Evolutionary conservation across 1,139 yeast species (phyloP), one percentile per base, ranked within the genome.

Genomic region (Hanseniaspora gamundiae): DNA sequence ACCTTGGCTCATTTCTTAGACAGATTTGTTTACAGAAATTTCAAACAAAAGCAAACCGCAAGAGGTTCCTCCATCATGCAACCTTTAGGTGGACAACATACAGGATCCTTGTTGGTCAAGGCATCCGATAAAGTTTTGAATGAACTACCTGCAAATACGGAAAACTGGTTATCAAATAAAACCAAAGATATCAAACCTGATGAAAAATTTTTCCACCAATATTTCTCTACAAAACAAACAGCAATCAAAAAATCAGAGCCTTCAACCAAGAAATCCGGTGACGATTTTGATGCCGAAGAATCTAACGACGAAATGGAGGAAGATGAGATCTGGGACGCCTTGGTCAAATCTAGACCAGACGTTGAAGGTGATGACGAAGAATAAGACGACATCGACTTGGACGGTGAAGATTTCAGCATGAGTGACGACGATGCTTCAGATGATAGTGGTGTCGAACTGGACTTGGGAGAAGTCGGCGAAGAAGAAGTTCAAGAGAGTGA

Each of bases 21-120:
- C 64, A 76, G 95, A 62, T 91, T 93, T 67, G 96, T 93, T 33
- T 91, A 91, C 68, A 82, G 85, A 65, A 87, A 87, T 60, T 87
- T 96, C 43, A 86, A 85, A 66, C 82, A 78, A 56, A 84, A 81
- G 64, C 70, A 79, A 20, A 56, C 62, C 16, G 68, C 80, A 30
- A 80, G 84, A 59, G 97, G 97, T 57, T 70, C 82, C 3, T 85
- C 96, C 42, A 88, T 91, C 60, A 93, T 93, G 97, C 98, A 91
- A 69, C 97, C 98, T 42, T 70, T 93, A 51, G 97, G 97, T 47
- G 75, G 80, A 1, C 86, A 81, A 49, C 67, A 68, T 40, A 80
- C 87, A n/a, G 86, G 84, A 8, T 68, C 80, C 1, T 67, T 84
- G 47, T 72, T 87, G 51, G 87, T 87, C 13, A 79, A 73, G 52